Conservation (phyloP, 208 protist genomes). For the Trichomonas tenax region DNA sequence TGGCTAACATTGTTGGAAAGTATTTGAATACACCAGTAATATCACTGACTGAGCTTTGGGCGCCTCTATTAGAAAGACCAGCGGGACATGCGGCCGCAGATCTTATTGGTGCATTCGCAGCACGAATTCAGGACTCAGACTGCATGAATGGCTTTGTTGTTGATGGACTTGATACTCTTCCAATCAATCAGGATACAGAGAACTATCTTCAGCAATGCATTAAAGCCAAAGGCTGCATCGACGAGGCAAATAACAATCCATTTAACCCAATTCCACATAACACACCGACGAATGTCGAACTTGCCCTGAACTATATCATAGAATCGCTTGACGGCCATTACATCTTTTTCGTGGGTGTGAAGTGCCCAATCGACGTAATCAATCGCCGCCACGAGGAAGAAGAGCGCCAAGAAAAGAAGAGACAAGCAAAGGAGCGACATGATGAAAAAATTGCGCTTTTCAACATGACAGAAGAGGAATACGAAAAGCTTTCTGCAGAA, state of each 20-base stretch:
- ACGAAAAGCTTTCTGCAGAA: not conserved
- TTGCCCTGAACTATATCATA: not conserved
- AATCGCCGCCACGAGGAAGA: not conserved
- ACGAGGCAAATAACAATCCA: not conserved
- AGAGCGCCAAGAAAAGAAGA: not conserved
- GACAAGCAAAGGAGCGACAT: too few relatives aligned
- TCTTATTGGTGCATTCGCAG: not conserved
- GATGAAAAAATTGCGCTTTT: not conserved
- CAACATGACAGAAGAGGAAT: conserved; percentile 7
- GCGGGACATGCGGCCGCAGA: not conserved
- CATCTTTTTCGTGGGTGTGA: not conserved
- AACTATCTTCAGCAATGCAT: not conserved
- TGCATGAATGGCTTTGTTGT: not conserved
- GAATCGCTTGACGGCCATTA: not conserved
- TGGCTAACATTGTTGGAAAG: not conserved
- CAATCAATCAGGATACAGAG: not conserved
- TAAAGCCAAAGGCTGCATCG: not conserved
- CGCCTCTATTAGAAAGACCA: not conserved
- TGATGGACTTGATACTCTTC: not conserved
- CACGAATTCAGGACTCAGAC: not conserved
- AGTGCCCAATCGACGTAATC: not conserved
- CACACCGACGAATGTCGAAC: not conserved
- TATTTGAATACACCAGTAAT: not conserved
- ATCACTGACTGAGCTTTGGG: not conserved
- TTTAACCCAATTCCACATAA: not conserved